Evolutionary conservation across 1,284 basidiomycete genomes (phyloP), one percentile per base, ranked within the genome.

Genomic region (Cutaneotrichosporon cavernicola): DNA sequence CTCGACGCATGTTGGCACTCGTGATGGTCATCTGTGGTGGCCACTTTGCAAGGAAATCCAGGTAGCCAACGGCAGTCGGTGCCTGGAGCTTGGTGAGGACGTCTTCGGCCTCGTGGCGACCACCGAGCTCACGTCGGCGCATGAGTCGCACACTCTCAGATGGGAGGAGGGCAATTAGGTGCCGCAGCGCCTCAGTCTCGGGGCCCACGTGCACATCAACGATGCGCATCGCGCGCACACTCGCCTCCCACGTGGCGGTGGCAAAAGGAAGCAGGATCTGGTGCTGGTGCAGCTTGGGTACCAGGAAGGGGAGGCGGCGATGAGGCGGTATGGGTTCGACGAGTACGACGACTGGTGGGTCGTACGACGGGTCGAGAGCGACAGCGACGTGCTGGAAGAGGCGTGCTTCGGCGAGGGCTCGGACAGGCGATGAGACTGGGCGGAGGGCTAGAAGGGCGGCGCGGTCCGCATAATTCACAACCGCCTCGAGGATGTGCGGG

Each of bases 11-110:
- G 5, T 26, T 38, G 21, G 55, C 22, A 21, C 36, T 43, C 21
- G 55, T 56, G 13, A 56, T 56, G 2, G 55, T 56, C 55, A 56
- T 56, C 4, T 40, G 55, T 14, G 55, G 55, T 0, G 55, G 55
- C 55, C 55, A 56, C 22, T 56, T 30, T 9, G 55, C 55, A 11
- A 22, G 36, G 55, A 56, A 56, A 22, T 56, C 55, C 38, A 56
- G 38, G 22, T 56, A 56, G 5, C 36, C 55, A 4, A 56, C 38
- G 5, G 55, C 55, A 6, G 36, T 43, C 14, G 55, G 38, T 18
- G 55, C 22, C 38, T 56, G 55, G 22, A 56, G 55, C 55, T 56
- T 56, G 55, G 55, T 56, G 55, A 43, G 38, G 18, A 56, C 55
- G 55, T 56, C 55, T 22, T 56, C 55, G 22, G 55, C 55, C 13